phyloP scores from a whole-genome alignment of 202 grass and related monocot species.

The Schoenoplectus tabernaemontani region DNA sequence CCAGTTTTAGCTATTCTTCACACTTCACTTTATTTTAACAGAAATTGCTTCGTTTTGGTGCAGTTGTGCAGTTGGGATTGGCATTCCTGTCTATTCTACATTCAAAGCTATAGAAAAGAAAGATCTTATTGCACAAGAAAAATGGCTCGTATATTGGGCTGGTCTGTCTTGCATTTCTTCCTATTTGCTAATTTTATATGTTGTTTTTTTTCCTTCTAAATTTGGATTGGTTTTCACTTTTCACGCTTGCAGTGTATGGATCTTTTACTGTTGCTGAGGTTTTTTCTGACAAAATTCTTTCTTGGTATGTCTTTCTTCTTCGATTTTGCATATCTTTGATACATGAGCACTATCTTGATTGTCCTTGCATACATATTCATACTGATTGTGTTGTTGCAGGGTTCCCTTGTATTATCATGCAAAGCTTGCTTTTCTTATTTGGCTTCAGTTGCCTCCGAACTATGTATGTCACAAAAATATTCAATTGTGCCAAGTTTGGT shows the following conservation, averaged over 20 bases:
- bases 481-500: not conserved
- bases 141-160: conserved; percentile 85
- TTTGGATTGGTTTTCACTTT: not conserved
- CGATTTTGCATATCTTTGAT: not conserved
- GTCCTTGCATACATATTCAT: not conserved
- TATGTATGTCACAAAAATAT: conserved; percentile 45
- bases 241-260: conserved; percentile 82
- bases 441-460: conserved; percentile 70
- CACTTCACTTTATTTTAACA: not conserved
- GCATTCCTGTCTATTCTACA: conserved; percentile 79
- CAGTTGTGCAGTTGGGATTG: conserved; percentile 83
- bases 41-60: conserved; percentile 29
- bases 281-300: conserved; percentile 78
- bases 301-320: conserved; percentile 35
- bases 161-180: conserved; percentile 31
- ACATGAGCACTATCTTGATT: not conserved
- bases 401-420: conserved; percentile 70
- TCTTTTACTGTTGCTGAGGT: conserved; percentile 78
- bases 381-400: conserved; percentile 39
- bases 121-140: conserved; percentile 66
- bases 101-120: conserved; percentile 97
- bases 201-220: conserved; percentile 9
- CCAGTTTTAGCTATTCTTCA: conserved; percentile 12
- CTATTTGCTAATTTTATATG: not conserved
- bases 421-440: conserved; percentile 79